These are phyloP conservation scores for Kwoniella sp. DNA, from an alignment of 768 basidiomycete genomes.

Conservation along the genomic window DNA sequence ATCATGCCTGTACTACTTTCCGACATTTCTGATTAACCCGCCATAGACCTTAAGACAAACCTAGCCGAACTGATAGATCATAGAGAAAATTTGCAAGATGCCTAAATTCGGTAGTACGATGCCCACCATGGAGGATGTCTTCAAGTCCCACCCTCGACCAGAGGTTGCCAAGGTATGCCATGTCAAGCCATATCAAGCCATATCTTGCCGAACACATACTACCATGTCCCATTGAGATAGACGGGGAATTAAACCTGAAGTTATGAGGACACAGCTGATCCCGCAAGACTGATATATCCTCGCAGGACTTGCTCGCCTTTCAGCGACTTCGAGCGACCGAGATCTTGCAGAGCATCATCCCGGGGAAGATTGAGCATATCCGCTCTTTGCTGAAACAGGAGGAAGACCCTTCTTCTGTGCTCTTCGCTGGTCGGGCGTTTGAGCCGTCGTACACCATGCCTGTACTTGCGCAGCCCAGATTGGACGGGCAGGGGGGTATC, in stretches of 20 bases:
- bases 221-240: not conserved
- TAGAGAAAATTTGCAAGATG: not conserved
- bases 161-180: conserved; percentile 33
- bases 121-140: conserved; percentile 37
- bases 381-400: conserved; percentile 30
- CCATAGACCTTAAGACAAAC: no score
- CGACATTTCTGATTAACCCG: no score
- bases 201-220: no score
- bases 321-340: conserved; percentile 35
- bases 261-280: not conserved
- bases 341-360: conserved; percentile 36
- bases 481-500: conserved; percentile 1
- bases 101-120: conserved; percentile 16
- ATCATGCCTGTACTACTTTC: no score
- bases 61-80: no score
- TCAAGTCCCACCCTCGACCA: conserved; percentile 33
- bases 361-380: conserved; percentile 36
- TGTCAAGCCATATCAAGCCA: not conserved
- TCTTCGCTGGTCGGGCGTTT: conserved; percentile 28
- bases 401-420: conserved; percentile 32
- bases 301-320: conserved; percentile 32
- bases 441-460: conserved; percentile 15
- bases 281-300: not conserved
- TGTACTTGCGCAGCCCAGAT: conserved; percentile 24
- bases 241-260: no score